phyloP scores from a whole-genome alignment of 495 filamentous ascomycete species.

The Neurospora discreta region DNA sequence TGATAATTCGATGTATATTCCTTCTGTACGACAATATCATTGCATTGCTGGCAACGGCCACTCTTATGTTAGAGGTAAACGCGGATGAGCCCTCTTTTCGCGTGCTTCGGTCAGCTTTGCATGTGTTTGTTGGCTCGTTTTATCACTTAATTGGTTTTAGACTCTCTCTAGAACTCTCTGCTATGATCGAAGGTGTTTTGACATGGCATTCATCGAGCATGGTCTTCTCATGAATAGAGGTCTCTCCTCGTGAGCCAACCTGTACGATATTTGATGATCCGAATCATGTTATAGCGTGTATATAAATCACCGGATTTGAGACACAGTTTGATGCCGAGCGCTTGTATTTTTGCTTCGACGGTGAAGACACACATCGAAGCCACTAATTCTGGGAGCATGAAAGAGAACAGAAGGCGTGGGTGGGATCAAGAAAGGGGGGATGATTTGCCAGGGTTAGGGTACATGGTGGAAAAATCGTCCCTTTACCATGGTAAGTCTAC shows the following conservation, averaged over 20 bases:
- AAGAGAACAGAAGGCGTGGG: background rate
- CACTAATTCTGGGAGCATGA: background rate
- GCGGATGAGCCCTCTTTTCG: background rate
- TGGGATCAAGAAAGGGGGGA: background rate
- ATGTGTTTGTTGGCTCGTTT: background rate
- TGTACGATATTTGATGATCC: background rate
- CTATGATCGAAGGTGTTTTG: background rate
- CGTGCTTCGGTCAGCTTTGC: background rate
- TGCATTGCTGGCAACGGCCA: background rate
- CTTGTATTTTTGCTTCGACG: background rate
- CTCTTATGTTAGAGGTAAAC: background rate
- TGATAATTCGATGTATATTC: background rate
- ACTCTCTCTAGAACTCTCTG: background rate
- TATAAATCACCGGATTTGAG: background rate
- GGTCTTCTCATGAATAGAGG: background rate
- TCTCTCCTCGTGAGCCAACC: background rate
- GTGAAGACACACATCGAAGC: background rate
- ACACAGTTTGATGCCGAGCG: too few species aligned
- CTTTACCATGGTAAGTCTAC: background rate
- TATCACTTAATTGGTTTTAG: too few species aligned
- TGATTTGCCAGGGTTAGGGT: background rate
- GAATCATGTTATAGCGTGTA: background rate
- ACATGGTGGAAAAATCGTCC: background rate
- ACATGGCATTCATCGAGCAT: background rate
- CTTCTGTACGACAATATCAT: background rate